Evolutionary conservation across 208 protist species (phyloP).

Genomic region (Wallacemonas collosoma): DNA sequence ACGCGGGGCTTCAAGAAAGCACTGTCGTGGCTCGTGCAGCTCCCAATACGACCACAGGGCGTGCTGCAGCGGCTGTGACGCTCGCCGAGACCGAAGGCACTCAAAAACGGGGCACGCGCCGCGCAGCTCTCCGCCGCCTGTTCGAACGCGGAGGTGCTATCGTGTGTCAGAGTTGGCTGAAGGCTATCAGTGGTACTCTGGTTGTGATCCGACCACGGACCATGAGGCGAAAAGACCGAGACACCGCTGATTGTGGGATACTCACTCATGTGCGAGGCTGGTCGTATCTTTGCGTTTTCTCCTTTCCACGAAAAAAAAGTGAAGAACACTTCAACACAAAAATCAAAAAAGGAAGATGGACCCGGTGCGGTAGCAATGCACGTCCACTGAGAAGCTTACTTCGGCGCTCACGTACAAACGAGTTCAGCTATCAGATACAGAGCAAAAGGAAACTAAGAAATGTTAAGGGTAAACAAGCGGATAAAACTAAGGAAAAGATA

Average conservation of each 20-base stretch:
- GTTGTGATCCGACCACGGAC: background rate
- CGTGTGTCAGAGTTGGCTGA: background rate
- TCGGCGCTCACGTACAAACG: too few relatives aligned
- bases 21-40: constrained; percentile 6
- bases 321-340: constrained; percentile 6
- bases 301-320: background rate
- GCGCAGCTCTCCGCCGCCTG: background rate
- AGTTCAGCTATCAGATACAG: too few relatives aligned
- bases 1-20: constrained; percentile 13
- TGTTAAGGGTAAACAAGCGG: too few relatives aligned
- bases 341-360: constrained; percentile 10
- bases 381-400: too few relatives aligned
- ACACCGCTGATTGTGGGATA: background rate
- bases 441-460: too few relatives aligned
- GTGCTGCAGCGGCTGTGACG: constrained; percentile 17
- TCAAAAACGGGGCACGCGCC: constrained; percentile 4
- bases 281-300: background rate
- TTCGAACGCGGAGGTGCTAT: background rate
- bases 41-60: constrained; percentile 2
- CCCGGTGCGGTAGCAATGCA: too few relatives aligned
- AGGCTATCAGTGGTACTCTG: background rate
- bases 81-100: constrained; percentile 8
- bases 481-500: too few relatives aligned
- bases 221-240: background rate
- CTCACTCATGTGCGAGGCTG: background rate